A percentile compares a stretch with the other conserved stretches of the same genome.
These are phyloP conservation scores for Dictyostelium discoideum DNA, from an alignment of 78 protist species.

Conservation along the genomic window DNA sequence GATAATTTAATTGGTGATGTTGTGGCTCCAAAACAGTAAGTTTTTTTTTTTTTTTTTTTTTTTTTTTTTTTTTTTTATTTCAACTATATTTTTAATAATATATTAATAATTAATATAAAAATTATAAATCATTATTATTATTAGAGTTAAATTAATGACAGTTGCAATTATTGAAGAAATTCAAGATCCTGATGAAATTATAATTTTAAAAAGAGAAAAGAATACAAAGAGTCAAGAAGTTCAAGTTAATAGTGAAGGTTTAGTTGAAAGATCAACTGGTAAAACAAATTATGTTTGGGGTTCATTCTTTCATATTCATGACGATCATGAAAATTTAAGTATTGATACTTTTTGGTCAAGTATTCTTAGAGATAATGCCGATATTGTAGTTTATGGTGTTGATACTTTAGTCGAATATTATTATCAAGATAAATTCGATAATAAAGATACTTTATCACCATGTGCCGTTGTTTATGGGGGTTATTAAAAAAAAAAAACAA, in stretches of 20 bases:
- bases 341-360: constrained; percentile 48
- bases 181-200: constrained; percentile 49
- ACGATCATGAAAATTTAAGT: background rate
- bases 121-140: too few species aligned
- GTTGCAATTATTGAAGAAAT: constrained; percentile 69
- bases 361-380: constrained; percentile 39
- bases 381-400: constrained; percentile 23
- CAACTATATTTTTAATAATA: too few species aligned
- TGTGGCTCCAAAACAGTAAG: constrained; percentile 52
- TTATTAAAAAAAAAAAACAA: background rate
- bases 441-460: constrained; percentile 15
- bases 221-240: background rate
- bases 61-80: too few species aligned
- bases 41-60: background rate
- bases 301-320: constrained; percentile 47
- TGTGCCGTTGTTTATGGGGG: constrained; percentile 54
- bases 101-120: background rate
- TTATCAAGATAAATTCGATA: constrained; percentile 36
- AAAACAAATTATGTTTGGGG: constrained; percentile 54
- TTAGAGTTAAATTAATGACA: constrained; percentile 52
- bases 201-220: constrained; percentile 7
- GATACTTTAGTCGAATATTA: constrained; percentile 56
- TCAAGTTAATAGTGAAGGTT: constrained; percentile 1
- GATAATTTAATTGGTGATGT: constrained; percentile 67
- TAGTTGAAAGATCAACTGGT: background rate